These are phyloP conservation scores for Casuarina equisetifolia DNA, from an alignment of 306 rosid genomes.

Conservation along the genomic window DNA sequence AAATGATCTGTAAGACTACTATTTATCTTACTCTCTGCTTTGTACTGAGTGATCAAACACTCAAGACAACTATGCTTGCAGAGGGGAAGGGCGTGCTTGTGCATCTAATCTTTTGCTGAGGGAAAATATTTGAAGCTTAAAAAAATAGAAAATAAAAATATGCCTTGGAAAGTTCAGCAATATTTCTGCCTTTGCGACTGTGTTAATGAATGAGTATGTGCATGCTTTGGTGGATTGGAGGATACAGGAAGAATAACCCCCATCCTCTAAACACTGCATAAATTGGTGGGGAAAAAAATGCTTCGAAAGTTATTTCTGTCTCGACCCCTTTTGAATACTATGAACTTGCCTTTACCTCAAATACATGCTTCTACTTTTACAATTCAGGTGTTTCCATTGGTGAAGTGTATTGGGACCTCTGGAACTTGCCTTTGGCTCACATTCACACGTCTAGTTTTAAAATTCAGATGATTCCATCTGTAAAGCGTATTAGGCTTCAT, in stretches of 20 bases:
- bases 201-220: neutral
- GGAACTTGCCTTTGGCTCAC: no score
- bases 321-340: neutral
- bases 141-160: no score
- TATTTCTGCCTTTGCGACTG: neutral
- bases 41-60: neutral
- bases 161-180: neutral
- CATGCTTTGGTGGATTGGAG: neutral
- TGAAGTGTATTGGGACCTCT: neutral
- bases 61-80: neutral
- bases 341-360: neutral
- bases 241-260: neutral
- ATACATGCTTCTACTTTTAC: neutral
- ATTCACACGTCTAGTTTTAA: no score
- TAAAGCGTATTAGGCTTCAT: no score
- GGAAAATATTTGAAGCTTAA: neutral
- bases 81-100: neutral
- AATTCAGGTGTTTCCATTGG: neutral
- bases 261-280: neutral
- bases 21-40: neutral
- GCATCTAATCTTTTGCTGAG: neutral
- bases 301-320: neutral
- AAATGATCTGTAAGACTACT: neutral
- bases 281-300: neutral
- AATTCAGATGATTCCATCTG: no score